Evolutionary conservation across 1,284 basidiomycete genomes (phyloP), one percentile per base, ranked within the genome.

Genomic region (Ceratobasidium sp.): DNA sequence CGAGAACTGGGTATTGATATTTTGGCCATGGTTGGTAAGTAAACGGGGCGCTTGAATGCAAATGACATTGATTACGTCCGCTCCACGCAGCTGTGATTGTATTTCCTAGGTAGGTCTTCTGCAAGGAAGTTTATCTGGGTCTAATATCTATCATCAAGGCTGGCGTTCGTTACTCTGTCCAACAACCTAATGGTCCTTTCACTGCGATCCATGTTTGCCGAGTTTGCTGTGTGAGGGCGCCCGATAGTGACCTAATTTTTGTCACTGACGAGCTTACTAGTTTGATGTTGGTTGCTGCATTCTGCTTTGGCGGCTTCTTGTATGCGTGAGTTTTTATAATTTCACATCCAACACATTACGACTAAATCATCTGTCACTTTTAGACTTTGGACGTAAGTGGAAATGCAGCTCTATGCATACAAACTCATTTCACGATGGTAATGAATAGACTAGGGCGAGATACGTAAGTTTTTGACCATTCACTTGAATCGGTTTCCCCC

Each of bases 291-390:
- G 92, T 97, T 27, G 95, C 94, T 1, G 87, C 86, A 0, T 95
- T 95, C 77, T 96, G 94, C 76, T 94, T 93, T 75, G 86, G 85
- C 43, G 94, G 94, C 2, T 98, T 98, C 77, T 78, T 94, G 35
- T 97, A 96, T 78, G 93, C 94, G 83, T 93, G 75, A 77, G 91
- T 85, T 27, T 7, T 22, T 2, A 6, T 25, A 17, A 13, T 34
- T 20, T 55, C 6, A 42, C 54, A 25, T 4, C 20, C 32, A 40
- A 69, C 70, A 25, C n/a, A 60, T 20, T 25, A 35, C 4, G 25
- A 35, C 32, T 67, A 38, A 52, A 22, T 43, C 17, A 7, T 40
- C 38, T 31, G 29, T 29, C 4, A 25, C 10, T 12, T 12, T 12
- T 38, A 62, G 68, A 3, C 53, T 69, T 34, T 58, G 56, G 56